Conservation (phyloP, 1,139 yeast species). For the Candida sanyaensis region DNA sequence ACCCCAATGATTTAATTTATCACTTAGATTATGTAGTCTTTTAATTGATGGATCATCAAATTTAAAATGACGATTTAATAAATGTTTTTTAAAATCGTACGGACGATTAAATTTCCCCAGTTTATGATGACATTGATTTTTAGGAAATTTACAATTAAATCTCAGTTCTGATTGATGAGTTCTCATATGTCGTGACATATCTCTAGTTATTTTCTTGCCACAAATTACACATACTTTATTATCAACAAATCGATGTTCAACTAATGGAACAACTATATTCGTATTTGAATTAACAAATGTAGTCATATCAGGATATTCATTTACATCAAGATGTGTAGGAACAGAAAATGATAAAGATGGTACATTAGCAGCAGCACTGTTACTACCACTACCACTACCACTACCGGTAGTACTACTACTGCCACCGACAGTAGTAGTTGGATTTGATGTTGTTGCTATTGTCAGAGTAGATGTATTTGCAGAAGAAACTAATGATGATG, state of each 20-base stretch:
- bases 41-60: conserved; percentile 54
- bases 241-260: conserved; percentile 34
- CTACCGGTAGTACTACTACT: no score
- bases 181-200: conserved; percentile 64
- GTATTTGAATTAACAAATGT: conserved; percentile 41
- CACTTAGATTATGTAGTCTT: conserved; percentile 52
- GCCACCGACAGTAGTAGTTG: neutral
- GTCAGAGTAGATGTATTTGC: conserved; percentile 4
- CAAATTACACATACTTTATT: conserved; percentile 52
- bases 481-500: neutral
- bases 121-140: conserved; percentile 55
- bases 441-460: neutral
- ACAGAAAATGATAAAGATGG: conserved; percentile 4
- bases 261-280: conserved; percentile 36
- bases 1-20: conserved; percentile 55
- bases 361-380: no score
- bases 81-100: conserved; percentile 68
- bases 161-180: conserved; percentile 62
- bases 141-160: conserved; percentile 62
- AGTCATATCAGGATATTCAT: conserved; percentile 42
- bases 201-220: conserved; percentile 58
- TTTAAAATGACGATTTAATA: conserved; percentile 60
- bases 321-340: conserved; percentile 9
- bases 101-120: conserved; percentile 68
- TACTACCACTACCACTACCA: no score